A percentile compares a stretch with the other conserved stretches of the same genome.
Conservation (phyloP, 139 green algal species). For the Picochlorum sp. region DNA sequence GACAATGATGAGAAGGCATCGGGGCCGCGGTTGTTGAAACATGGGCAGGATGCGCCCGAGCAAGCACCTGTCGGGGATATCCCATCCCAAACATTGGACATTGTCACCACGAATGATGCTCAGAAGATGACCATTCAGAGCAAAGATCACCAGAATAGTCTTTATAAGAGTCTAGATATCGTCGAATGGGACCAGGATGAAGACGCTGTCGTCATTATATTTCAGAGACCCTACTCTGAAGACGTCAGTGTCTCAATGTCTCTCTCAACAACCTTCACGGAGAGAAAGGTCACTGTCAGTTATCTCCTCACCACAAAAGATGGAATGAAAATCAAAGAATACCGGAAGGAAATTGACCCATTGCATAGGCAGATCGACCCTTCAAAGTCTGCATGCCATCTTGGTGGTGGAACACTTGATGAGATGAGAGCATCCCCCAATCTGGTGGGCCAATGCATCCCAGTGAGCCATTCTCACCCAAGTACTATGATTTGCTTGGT, state of each 20-base stretch:
- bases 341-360: background rate
- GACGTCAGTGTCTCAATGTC: too few species aligned
- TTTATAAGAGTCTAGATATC: background rate
- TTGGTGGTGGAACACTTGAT: background rate
- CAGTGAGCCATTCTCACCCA: background rate
- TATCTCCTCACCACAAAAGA: background rate
- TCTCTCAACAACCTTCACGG: too few species aligned
- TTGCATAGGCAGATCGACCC: background rate
- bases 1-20: too few species aligned
- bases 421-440: background rate
- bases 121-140: too few species aligned
- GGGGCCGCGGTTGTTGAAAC: too few species aligned
- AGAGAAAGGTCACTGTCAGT: too few species aligned
- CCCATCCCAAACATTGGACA: background rate
- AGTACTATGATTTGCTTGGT: conserved; percentile 3
- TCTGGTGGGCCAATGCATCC: background rate
- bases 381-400: background rate
- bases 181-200: too few species aligned
- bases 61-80: too few species aligned
- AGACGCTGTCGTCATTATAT: too few species aligned
- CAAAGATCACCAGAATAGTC: background rate
- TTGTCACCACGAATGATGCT: background rate
- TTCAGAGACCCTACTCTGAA: too few species aligned
- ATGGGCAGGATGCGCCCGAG: too few species aligned
- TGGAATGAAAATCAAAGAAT: background rate